Evolutionary conservation across 768 basidiomycete genomes (phyloP).

Genomic region (Suillus luteus): DNA sequence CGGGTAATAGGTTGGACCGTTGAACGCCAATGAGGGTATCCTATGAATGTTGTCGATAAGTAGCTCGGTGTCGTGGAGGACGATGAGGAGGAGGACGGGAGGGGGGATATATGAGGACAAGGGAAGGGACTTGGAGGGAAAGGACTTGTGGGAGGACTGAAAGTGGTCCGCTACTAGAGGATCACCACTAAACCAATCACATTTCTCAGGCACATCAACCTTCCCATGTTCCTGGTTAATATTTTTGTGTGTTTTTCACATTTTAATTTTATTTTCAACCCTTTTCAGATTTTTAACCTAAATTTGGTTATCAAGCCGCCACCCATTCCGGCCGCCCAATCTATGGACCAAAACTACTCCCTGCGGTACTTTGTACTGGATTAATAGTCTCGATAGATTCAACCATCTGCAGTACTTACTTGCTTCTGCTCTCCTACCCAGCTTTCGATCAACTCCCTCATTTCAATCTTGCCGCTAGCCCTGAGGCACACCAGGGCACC

Average conservation of each 20-base stretch:
- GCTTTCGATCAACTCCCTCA: constrained; percentile 2
- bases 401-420: constrained; percentile 10
- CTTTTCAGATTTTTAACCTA: constrained; percentile 1
- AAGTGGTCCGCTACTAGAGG: constrained; percentile 30
- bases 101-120: constrained; percentile 16
- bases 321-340: constrained; percentile 17
- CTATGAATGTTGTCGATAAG: constrained; percentile 6
- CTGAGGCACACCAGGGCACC: constrained; percentile 17
- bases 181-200: constrained; percentile 37
- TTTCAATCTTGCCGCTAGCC: constrained; percentile 9
- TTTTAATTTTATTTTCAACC: constrained; percentile 12
- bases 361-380: background rate
- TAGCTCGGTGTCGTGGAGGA: constrained; percentile 15
- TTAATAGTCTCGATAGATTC: constrained; percentile 18
- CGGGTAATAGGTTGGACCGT: background rate
- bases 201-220: constrained; percentile 37
- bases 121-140: constrained; percentile 22
- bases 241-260: constrained; percentile 21
- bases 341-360: background rate
- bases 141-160: constrained; percentile 34
- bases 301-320: constrained; percentile 13
- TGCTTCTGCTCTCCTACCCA: background rate
- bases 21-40: background rate
- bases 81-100: constrained; percentile 10
- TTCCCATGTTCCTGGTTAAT: constrained; percentile 29